Evolutionary conservation across 2,329 filamentous ascomycete species (phyloP).

Genomic region (Plenodomus biglobosus): DNA sequence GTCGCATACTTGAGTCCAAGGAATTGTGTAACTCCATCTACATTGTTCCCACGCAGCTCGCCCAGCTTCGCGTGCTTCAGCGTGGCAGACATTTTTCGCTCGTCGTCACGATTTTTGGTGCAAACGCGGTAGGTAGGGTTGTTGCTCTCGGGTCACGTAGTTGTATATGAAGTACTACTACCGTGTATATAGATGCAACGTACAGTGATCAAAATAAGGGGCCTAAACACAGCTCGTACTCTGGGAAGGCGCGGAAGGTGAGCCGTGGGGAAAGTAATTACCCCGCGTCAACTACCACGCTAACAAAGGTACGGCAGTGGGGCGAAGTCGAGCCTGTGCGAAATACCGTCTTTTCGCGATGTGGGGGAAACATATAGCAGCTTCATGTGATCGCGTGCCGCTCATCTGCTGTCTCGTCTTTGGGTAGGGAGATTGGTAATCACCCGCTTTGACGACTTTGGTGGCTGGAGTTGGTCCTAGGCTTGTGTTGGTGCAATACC

Average conservation of each 20-base stretch:
- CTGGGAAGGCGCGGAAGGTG: conserved; percentile 1
- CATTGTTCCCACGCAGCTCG: conserved; percentile 26
- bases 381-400: not conserved
- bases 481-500: not conserved
- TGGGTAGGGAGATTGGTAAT: not conserved
- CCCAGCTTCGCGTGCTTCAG: conserved; percentile 27
- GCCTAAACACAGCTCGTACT: not conserved
- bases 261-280: conserved; percentile 4
- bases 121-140: no score
- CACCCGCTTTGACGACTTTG: not conserved
- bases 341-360: not conserved
- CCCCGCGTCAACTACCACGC: conserved; percentile 5
- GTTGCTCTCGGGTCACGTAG: no score
- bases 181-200: not conserved
- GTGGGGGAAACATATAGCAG: not conserved
- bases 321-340: conserved; percentile 2
- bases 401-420: not conserved
- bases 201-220: not conserved
- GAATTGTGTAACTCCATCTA: conserved; percentile 37
- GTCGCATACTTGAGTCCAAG: conserved; percentile 46
- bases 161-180: not conserved
- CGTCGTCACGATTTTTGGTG: no score
- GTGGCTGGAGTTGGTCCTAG: no score
- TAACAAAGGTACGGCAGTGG: conserved; percentile 4
- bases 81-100: conserved; percentile 28